Conservation (phyloP, 495 filamentous ascomycete species). For the Aspergillus cristatus region DNA sequence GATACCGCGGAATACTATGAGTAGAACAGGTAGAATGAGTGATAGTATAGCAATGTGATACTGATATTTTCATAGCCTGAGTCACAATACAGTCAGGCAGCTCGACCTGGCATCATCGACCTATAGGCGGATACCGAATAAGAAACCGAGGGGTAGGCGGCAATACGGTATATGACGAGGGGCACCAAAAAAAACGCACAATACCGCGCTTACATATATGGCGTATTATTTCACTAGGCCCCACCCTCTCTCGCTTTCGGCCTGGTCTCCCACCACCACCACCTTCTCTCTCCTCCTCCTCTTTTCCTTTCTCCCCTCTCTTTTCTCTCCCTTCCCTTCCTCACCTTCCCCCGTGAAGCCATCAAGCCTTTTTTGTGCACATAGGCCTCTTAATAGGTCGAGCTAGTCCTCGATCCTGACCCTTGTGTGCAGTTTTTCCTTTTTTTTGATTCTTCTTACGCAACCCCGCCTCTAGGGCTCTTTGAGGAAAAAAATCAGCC, state of each 20-base stretch:
- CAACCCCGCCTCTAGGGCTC: slow-evolving; percentile 34
- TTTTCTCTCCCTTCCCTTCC: slow-evolving; percentile 13
- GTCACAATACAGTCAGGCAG: too few relatives aligned
- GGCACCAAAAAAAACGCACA: too few relatives aligned
- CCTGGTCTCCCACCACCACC: slow-evolving; percentile 18
- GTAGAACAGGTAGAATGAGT: too few relatives aligned
- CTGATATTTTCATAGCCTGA: too few relatives aligned
- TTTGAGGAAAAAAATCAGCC: slow-evolving; percentile 58
- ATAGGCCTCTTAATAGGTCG: slow-evolving; percentile 39
- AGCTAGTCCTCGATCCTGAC: slow-evolving; percentile 40
- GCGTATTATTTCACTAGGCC: not conserved
- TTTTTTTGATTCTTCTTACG: slow-evolving; percentile 13
- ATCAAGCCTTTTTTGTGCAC: slow-evolving; percentile 25
- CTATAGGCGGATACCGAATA: too few relatives aligned
- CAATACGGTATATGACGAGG: too few relatives aligned
- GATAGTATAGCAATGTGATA: too few relatives aligned
- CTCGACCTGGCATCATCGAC: too few relatives aligned
- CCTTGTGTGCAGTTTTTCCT: slow-evolving; percentile 34
- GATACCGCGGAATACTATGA: too few relatives aligned
- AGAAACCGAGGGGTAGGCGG: too few relatives aligned
- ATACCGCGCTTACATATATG: too few relatives aligned
- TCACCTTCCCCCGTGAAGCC: slow-evolving; percentile 18
- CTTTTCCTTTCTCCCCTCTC: slow-evolving; percentile 22
- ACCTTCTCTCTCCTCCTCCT: slow-evolving; percentile 24
- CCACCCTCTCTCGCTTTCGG: not conserved